Evolutionary conservation across 768 basidiomycete genomes (phyloP).

Genomic region (Lactarius hengduanensis): DNA sequence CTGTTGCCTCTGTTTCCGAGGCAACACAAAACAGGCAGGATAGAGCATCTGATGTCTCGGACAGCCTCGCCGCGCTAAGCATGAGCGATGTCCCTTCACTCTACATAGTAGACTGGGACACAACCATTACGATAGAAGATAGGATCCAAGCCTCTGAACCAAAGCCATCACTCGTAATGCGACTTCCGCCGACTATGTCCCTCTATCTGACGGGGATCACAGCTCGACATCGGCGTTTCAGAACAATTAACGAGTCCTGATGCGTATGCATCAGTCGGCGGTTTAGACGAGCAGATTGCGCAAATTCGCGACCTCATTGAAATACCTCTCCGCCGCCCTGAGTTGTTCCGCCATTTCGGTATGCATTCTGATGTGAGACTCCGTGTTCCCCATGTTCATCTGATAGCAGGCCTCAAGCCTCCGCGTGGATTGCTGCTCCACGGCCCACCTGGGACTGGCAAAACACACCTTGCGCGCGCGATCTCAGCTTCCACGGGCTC

Average conservation of each 20-base stretch:
- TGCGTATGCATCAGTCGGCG: slow-evolving; percentile 85
- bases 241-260: slow-evolving; percentile 44
- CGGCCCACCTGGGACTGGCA: slow-evolving; percentile 96
- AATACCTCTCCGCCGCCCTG: slow-evolving; percentile 79
- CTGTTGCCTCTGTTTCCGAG: slow-evolving; percentile 47
- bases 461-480: slow-evolving; percentile 93
- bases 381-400: neutral
- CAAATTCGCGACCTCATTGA: slow-evolving; percentile 85
- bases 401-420: slow-evolving; percentile 77
- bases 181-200: slow-evolving; percentile 9
- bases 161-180: slow-evolving; percentile 26
- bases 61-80: slow-evolving; percentile 46
- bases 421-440: slow-evolving; percentile 94
- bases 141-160: slow-evolving; percentile 33
- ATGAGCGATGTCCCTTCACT: slow-evolving; percentile 43
- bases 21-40: slow-evolving; percentile 28
- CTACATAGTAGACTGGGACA: slow-evolving; percentile 72
- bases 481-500: slow-evolving; percentile 87
- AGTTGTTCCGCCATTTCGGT: slow-evolving; percentile 76
- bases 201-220: slow-evolving; percentile 8
- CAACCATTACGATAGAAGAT: slow-evolving; percentile 45
- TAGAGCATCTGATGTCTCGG: slow-evolving; percentile 38
- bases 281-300: slow-evolving; percentile 81
- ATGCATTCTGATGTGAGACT: slow-evolving; percentile 14
- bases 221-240: slow-evolving; percentile 40